Percentiles rank a stretch among this genome's conserved stretches.
These are phyloP conservation scores for Ottelia alismoides DNA, from an alignment of 106 monocot genomes.

Conservation along the genomic window DNA sequence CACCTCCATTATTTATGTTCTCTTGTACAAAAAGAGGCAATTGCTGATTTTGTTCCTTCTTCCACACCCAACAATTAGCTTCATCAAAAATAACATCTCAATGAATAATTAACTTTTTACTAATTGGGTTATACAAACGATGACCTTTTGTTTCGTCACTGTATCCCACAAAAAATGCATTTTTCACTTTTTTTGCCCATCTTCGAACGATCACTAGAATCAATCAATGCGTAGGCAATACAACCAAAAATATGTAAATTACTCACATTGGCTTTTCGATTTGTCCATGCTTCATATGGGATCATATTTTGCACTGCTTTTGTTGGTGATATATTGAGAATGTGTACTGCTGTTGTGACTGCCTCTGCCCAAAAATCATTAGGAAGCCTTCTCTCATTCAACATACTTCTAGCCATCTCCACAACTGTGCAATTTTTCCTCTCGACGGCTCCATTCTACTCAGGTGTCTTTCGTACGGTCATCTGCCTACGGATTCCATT, in stretches of 20 bases:
- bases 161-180: neutral
- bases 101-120: neutral
- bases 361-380: neutral
- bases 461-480: neutral
- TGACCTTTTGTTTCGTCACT: neutral
- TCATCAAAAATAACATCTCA: slow-evolving; percentile 1
- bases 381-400: neutral
- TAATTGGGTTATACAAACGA: neutral
- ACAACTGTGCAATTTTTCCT: neutral
- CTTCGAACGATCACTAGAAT: too few species aligned
- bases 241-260: neutral
- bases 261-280: slow-evolving; percentile 1
- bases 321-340: too few species aligned
- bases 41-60: neutral
- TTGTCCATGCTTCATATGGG: neutral
- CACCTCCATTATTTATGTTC: neutral
- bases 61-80: neutral
- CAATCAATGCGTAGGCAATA: too few species aligned
- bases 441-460: neutral
- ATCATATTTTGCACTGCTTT: neutral
- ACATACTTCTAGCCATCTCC: slow-evolving; percentile 1
- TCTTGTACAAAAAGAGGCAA: neutral
- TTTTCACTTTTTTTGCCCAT: too few species aligned
- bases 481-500: neutral
- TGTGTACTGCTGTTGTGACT: too few species aligned